These are phyloP conservation scores for Vitis labrusca DNA, from an alignment of 164 flowering plant species.

Conservation along the genomic window DNA sequence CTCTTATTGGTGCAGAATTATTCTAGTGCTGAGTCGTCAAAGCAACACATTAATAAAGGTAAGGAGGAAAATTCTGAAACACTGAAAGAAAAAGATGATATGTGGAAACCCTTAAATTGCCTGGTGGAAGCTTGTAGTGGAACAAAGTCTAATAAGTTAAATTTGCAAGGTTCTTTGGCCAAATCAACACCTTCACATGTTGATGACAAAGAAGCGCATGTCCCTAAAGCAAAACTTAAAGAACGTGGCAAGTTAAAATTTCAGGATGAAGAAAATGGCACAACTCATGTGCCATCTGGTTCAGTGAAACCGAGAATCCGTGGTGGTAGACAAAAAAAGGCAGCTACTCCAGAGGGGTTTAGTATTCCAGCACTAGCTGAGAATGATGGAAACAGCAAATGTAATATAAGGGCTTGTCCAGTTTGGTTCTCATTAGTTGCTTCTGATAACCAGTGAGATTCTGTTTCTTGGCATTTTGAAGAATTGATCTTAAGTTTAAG, in stretches of 20 bases:
- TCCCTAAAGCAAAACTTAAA: conserved; percentile 1
- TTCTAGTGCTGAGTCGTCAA: conserved; percentile 13
- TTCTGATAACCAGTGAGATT: conserved; percentile 22
- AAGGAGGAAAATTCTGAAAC: conserved; percentile 1
- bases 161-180: background rate
- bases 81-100: conserved; percentile 13
- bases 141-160: conserved; percentile 6
- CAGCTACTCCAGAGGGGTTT: conserved; percentile 8
- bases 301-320: conserved; percentile 9
- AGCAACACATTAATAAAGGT: conserved; percentile 7
- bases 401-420: conserved; percentile 17
- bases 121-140: conserved; percentile 19
- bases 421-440: conserved; percentile 35
- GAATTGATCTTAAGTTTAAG: background rate
- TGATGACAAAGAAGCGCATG: conserved; percentile 2
- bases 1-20: conserved; percentile 16
- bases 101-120: conserved; percentile 17
- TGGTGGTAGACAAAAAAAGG: conserved; percentile 4
- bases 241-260: conserved; percentile 9
- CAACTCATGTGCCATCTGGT: conserved; percentile 3
- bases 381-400: conserved; percentile 12
- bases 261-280: conserved; percentile 11
- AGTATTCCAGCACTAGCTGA: conserved; percentile 18
- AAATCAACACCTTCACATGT: conserved; percentile 1
- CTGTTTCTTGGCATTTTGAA: background rate